Evolutionary conservation across 225 moss, liverwort and hornwort genomes (phyloP).

Genomic region (Pseudoscleropodium purum): DNA sequence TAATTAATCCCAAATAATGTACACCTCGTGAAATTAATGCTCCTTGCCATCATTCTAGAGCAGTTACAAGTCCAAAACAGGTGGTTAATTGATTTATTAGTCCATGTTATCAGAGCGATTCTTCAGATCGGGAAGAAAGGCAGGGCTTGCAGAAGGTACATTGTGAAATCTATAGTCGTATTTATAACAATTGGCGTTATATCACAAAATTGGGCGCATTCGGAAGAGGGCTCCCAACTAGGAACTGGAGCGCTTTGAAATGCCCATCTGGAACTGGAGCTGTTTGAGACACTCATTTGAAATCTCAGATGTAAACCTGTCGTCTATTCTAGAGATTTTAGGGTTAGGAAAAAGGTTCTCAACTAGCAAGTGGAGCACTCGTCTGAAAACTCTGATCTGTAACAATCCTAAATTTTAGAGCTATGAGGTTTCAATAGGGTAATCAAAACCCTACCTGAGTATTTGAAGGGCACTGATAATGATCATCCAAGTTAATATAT

Average conservation of each 20-base stretch:
- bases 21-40: background rate
- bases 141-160: background rate
- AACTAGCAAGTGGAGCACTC: background rate
- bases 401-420: background rate
- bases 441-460: background rate
- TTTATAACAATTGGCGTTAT: background rate
- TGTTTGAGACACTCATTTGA: background rate
- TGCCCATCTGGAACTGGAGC: background rate
- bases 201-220: background rate
- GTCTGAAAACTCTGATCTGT: background rate
- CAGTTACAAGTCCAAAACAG: background rate
- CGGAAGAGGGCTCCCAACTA: background rate
- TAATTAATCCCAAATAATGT: background rate
- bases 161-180: background rate
- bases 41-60: background rate
- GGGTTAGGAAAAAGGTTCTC: background rate
- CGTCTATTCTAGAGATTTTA: background rate
- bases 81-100: background rate
- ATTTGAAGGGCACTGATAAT: background rate
- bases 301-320: background rate
- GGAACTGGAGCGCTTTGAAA: background rate
- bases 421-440: background rate
- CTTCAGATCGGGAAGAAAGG: background rate
- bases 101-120: background rate
- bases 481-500: background rate